A percentile compares a stretch with the other conserved stretches of the same genome.
phyloP scores from a whole-genome alignment of 2,329 filamentous ascomycete genomes.

The Diplodia corticola region DNA sequence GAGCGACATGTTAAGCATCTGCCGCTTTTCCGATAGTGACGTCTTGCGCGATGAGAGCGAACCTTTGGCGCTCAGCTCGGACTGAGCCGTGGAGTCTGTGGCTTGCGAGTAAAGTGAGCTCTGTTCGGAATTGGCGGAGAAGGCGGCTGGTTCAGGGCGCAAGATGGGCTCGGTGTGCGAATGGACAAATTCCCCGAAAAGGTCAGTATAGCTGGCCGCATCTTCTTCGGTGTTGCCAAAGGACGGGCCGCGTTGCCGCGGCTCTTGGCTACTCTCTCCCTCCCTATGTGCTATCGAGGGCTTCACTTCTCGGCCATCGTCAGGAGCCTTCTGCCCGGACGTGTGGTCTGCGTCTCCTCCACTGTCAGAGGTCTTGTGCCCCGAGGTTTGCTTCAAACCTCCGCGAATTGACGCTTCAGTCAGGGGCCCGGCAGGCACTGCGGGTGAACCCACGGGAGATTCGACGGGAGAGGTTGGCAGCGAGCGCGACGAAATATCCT shows the following conservation, averaged over 20 bases:
- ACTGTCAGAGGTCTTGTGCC: neutral
- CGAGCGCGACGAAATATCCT: conserved; percentile 65
- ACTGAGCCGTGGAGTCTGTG: neutral
- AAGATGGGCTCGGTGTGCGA: neutral
- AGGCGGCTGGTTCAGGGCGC: conserved; percentile 2
- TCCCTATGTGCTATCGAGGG: neutral
- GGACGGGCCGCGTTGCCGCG: conserved; percentile 4
- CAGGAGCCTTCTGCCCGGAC: neutral
- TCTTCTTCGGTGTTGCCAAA: conserved; percentile 6
- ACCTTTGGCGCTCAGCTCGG: conserved; percentile 6
- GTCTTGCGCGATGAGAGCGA: conserved; percentile 12
- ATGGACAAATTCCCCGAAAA: conserved; percentile 7
- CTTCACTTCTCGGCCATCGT: neutral
- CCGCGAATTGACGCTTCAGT: neutral
- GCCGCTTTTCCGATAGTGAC: conserved; percentile 24
- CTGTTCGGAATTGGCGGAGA: neutral
- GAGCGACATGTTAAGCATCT: conserved; percentile 38
- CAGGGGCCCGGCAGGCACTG: neutral
- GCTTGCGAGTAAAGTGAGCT: conserved; percentile 17
- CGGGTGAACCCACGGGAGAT: conserved; percentile 49
- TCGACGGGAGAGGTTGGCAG: conserved; percentile 55
- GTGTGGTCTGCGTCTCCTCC: neutral
- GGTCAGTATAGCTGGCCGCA: neutral
- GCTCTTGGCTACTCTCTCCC: neutral
- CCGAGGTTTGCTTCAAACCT: conserved; percentile 14